Evolutionary conservation across 1,139 yeast species (phyloP).

Genomic region (Kurtzmaniella quercitrusa): DNA sequence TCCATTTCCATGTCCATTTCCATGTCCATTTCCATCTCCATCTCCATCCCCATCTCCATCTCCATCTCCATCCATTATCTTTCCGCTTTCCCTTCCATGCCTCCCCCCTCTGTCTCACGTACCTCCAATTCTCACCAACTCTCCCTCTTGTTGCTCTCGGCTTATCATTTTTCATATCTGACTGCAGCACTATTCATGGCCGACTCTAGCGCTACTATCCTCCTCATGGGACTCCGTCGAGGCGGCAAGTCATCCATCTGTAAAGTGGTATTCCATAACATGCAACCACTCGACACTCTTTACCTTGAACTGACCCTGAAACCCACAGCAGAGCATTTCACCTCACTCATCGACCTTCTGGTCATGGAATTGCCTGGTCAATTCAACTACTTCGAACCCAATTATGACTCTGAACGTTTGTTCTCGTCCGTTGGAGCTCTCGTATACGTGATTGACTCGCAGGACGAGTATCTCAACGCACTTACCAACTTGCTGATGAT

Average conservation of each 20-base stretch:
- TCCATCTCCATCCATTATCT: too few relatives aligned
- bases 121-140: too few relatives aligned
- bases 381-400: conserved; percentile 81
- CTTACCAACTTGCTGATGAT: conserved; percentile 84
- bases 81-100: too few relatives aligned
- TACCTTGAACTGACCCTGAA: conserved; percentile 87
- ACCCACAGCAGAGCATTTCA: conserved; percentile 76
- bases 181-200: not conserved
- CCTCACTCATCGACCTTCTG: conserved; percentile 77
- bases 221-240: conserved; percentile 80
- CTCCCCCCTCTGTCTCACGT: not conserved
- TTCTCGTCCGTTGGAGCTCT: conserved; percentile 88
- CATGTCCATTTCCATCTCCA: too few relatives aligned
- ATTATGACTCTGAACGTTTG: conserved; percentile 69
- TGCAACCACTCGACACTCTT: conserved; percentile 93
- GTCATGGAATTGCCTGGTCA: conserved; percentile 98
- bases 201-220: conserved; percentile 61
- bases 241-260: conserved; percentile 89
- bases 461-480: conserved; percentile 92
- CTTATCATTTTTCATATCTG: not conserved
- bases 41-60: too few relatives aligned
- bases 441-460: conserved; percentile 90
- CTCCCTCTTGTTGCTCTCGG: not conserved
- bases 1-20: too few relatives aligned
- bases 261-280: conserved; percentile 91